Evolutionary conservation across 2,329 filamentous ascomycete species (phyloP).

Genomic region (Xylaria sp.): DNA sequence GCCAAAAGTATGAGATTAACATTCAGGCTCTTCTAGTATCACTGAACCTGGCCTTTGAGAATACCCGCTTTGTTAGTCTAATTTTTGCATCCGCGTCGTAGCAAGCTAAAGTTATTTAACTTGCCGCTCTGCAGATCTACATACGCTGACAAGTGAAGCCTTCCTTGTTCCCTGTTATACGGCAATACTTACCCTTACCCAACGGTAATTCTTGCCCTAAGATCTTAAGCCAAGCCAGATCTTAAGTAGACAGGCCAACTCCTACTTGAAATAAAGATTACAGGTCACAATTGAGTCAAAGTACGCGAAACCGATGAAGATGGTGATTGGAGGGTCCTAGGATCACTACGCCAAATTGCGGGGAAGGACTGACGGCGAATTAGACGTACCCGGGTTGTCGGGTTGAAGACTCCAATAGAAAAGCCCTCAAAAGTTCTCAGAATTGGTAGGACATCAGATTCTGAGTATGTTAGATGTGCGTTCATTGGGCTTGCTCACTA

Average conservation of each 20-base stretch:
- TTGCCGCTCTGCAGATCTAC: background rate
- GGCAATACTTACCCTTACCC: background rate
- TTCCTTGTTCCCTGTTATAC: background rate
- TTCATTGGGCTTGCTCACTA: background rate
- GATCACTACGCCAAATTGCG: background rate
- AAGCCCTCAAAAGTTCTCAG: too few relatives aligned
- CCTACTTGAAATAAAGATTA: background rate
- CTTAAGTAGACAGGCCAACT: background rate
- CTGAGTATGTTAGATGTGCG: background rate
- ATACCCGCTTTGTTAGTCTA: background rate
- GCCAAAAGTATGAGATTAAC: background rate
- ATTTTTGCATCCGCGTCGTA: background rate
- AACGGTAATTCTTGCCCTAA: background rate
- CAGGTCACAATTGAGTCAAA: background rate
- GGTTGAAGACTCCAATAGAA: background rate
- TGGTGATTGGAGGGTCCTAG: background rate
- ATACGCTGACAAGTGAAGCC: background rate
- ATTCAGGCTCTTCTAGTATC: background rate
- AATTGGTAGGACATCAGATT: background rate
- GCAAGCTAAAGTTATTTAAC: background rate
- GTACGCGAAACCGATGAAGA: background rate
- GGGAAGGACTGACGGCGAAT: background rate
- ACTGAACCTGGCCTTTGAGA: background rate
- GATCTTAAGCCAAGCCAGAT: background rate
- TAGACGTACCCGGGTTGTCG: background rate